phyloP scores from a whole-genome alignment of 163 green algal species.

The Chloromonas sp. region DNA sequence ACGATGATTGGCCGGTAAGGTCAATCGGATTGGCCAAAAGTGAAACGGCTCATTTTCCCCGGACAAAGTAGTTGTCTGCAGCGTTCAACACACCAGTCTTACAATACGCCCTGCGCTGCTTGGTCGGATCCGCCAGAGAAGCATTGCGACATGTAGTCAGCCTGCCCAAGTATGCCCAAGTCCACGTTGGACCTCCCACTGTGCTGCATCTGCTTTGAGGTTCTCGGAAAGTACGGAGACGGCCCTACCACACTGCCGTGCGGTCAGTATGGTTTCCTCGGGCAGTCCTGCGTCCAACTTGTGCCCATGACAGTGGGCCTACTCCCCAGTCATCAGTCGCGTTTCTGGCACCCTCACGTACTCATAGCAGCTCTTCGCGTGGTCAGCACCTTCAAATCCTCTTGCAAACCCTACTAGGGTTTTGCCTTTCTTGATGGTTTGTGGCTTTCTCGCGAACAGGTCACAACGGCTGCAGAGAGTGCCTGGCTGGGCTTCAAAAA shows the following conservation, averaged over 20 bases:
- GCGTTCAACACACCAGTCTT: no score
- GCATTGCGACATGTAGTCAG: no score
- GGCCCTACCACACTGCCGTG: slow-evolving; percentile 58
- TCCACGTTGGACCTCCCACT: slow-evolving; percentile 14
- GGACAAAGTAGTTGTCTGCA: no score
- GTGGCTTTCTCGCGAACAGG: slow-evolving; percentile 28
- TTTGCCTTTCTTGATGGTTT: background rate
- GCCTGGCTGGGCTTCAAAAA: slow-evolving; percentile 47
- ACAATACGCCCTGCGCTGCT: no score
- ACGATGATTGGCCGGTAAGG: no score
- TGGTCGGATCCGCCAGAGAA: no score
- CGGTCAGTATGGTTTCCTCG: slow-evolving; percentile 32
- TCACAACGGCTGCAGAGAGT: slow-evolving; percentile 68
- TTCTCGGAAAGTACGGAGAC: slow-evolving; percentile 50
- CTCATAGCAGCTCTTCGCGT: background rate
- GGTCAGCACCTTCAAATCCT: background rate
- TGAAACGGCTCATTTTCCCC: background rate
- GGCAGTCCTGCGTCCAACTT: background rate
- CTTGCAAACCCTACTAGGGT: background rate
- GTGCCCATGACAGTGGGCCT: background rate
- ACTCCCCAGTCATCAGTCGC: no score
- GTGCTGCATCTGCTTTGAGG: slow-evolving; percentile 55
- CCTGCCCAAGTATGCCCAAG: no score
- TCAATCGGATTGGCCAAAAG: background rate
- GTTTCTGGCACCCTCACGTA: no score